Conservation (phyloP, 495 filamentous ascomycete species). For the Aspergillus ostianus region DNA sequence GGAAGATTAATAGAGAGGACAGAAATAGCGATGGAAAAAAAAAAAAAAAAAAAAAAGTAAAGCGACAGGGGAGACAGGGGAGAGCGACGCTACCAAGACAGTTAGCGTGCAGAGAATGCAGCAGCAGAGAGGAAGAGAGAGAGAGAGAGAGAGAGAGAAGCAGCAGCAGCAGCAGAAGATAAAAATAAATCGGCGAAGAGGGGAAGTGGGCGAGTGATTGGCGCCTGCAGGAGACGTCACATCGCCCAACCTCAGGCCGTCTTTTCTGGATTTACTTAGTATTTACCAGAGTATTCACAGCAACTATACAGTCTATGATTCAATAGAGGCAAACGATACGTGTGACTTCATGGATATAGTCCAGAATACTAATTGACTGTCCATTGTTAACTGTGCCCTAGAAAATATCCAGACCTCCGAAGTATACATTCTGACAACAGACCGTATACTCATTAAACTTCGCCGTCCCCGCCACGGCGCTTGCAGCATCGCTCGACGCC, state of each 20-base stretch:
- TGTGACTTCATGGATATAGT: too few species aligned
- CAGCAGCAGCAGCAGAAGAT: not conserved
- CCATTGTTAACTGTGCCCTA: too few species aligned
- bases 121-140: conserved; percentile 10
- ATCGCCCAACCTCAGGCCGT: not conserved
- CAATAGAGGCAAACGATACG: too few species aligned
- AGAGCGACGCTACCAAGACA: not conserved
- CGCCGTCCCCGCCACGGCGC: conserved; percentile 24
- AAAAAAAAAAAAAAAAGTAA: conserved; percentile 12
- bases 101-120: conserved; percentile 21
- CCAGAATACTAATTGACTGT: too few species aligned
- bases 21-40: not conserved
- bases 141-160: not conserved
- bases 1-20: not conserved
- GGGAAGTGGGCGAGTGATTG: conserved; percentile 1
- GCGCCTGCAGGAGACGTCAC: not conserved
- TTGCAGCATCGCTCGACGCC: conserved; percentile 11
- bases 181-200: conserved; percentile 6
- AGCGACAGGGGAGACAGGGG: not conserved
- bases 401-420: too few species aligned
- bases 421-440: too few species aligned
- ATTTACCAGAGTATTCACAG: too few species aligned
- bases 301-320: too few species aligned
- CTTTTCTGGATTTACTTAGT: not conserved
- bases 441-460: conserved; percentile 6